Evolutionary conservation across 2,329 filamentous ascomycete genomes (phyloP), one percentile per base, ranked within the genome.

Genomic region (Fusarium brachygibbosum): DNA sequence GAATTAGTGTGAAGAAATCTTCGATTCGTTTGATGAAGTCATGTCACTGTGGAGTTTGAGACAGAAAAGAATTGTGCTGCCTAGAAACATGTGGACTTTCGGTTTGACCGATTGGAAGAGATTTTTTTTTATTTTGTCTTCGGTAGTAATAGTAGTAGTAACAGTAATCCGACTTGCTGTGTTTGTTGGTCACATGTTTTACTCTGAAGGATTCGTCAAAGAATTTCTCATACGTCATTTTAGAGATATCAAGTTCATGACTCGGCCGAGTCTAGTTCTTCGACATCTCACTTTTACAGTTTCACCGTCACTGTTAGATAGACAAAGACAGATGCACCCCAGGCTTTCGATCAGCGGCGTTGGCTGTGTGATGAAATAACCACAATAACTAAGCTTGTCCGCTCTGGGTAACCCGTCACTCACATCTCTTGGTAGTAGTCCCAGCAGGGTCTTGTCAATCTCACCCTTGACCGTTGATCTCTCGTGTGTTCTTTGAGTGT

Each of bases 31-130:
- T 11, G 21, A 46, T 23, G 6, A 58, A 51, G 59, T 28, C 61
- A 65, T 65, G 32, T 44, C 51, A 63, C 53, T 60, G 53, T 65
- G 62, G 62, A 38, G 54, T 29, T 29, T 37, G 10, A 32, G 14
- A 34, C 19, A 32, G 13, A 38, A 41, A 65, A 25, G 52, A 65
- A 65, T 65, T 65, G 60, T 65, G 62, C 35, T 65, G 62, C 62
- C 62, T 65, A 25, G 58, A 38, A 31, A 21, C n/a, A 29, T 50
- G 41, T 53, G 57, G 52, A 58, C 23, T 28, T 4, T 8, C 38
- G 45, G 12, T 23, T 14, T 45, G 13, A 40, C 58, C 42, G 60
- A 63, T 63, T 63, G 60, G 49, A 23, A 38, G 51, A 25, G 1
- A 1, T 5, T 9, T 8, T n/a, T 41, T 7, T n/a, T 32, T 37